A percentile compares a stretch with the other conserved stretches of the same genome.
Conservation (phyloP, 768 basidiomycete genomes). For the Lactarius psammicola region DNA sequence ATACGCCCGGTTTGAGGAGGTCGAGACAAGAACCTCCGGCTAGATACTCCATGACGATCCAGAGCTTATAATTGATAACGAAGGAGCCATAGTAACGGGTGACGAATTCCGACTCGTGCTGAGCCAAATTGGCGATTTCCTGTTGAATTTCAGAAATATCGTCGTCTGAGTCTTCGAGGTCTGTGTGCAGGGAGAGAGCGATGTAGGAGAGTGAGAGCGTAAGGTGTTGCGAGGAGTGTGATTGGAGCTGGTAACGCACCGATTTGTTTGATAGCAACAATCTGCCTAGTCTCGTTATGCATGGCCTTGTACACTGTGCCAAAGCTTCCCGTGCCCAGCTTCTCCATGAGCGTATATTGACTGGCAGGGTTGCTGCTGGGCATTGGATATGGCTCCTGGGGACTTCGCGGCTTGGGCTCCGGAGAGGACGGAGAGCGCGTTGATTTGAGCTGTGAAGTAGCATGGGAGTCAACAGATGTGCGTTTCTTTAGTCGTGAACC, state of each 20-base stretch:
- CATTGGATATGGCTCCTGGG: slow-evolving; percentile 62
- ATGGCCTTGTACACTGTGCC: slow-evolving; percentile 97
- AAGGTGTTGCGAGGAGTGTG: neutral
- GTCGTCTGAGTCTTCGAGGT: slow-evolving; percentile 97
- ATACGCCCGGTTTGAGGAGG: slow-evolving; percentile 86
- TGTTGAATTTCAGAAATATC: slow-evolving; percentile 99
- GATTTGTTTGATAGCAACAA: slow-evolving; percentile 98
- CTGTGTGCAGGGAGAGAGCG: slow-evolving; percentile 41
- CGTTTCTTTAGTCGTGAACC: slow-evolving; percentile 23
- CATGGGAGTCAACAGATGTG: slow-evolving; percentile 24
- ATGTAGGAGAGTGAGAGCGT: neutral
- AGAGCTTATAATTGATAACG: slow-evolving; percentile 93
- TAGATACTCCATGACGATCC: slow-evolving; percentile 99
- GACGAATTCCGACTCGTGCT: slow-evolving; percentile 95
- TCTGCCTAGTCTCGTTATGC: slow-evolving; percentile 90
- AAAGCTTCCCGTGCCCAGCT: slow-evolving; percentile 96
- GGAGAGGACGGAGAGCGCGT: slow-evolving; percentile 53
- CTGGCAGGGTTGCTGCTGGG: slow-evolving; percentile 80
- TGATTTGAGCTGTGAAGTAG: slow-evolving; percentile 42
- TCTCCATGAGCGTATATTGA: slow-evolving; percentile 91
- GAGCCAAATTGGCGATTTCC: slow-evolving; percentile 94
- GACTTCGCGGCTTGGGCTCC: slow-evolving; percentile 41
- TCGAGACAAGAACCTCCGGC: slow-evolving; percentile 99
- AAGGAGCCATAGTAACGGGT: slow-evolving; percentile 97
- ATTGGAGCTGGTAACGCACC: slow-evolving; percentile 48